Evolutionary conservation across 768 basidiomycete genomes (phyloP), one percentile per base, ranked within the genome.

Genomic region (Suillus americanus): DNA sequence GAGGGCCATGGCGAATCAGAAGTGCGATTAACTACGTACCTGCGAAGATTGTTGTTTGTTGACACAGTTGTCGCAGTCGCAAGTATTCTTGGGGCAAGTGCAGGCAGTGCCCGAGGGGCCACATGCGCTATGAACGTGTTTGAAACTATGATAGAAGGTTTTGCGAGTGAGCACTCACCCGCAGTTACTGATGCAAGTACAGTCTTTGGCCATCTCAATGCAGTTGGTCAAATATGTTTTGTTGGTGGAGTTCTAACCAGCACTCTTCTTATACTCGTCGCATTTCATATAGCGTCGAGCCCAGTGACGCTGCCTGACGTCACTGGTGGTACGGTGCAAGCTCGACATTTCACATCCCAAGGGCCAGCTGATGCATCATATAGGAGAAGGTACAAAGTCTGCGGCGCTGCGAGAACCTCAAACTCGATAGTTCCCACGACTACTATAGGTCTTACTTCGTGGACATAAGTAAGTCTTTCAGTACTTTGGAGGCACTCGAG

Each of bases 91-190:
- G 2, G 73, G 48, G 60, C 78, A 79, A 3, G 62, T 16, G 53
- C 77, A 79, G 41, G 71, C 73, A 9, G 75, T 71, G 48, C 76
- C 77, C 18, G 63, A 37, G 40, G 76, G 68, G 9, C 74, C 73
- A 59, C 77, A 79, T 37, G 72, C 66, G 33, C 78, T 79, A 43
- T 18, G 23, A 20, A 50, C 5, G 18, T 53, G 38, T 57, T 65
- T 61, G 16, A 62, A 30, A 0, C 35, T 2, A 12, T 20, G n/a
- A 46, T 46, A 41, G 3, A 33, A 23, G 8, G 25, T 37, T 16
- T 16, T 12, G 28, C 8, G n/a, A 60, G 41, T 48, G 20, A 41
- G 25, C 37, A 66, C 75, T 25, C 50, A 76, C 75, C 63, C 53
- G 72, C 75, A 78, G 51, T 64, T 41, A 60, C 45, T 70, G 66